Base-by-base conservation (phyloP, 192 early-diverging fungal genomes). In the Thamnidium elegans region DNA sequence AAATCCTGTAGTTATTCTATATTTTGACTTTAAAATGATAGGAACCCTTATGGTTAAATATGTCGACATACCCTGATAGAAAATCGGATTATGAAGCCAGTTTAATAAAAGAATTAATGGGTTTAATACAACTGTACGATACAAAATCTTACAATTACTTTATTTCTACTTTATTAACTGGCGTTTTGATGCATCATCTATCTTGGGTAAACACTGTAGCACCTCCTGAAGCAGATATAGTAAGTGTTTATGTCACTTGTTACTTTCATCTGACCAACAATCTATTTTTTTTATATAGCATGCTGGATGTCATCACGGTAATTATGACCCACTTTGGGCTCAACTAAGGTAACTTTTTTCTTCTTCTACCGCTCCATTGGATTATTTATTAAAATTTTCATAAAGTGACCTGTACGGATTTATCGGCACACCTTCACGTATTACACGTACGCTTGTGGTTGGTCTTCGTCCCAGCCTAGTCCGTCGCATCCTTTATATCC, bases 311-410 rank as follows among this genome's bases (percentile, higher is more conserved):
- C 62, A 70, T 26, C 56, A 70, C 39, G 69, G 69, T 32, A 67
- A 73, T 7, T 84, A 84, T 53, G 82, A 84, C 65, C 82, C 82
- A 4, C 48, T 84, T 8, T 84, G 82, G 82, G 82, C 82, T 21
- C 82, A 84, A 66, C 56, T 84, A 48, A 81, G 75, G 75, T 76
- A 73, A 59, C n/a, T 11, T 9, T 7, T 15, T 5, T 9, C 4
- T 9, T 9, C 1, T 9, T 39, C 2, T 26, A 26, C 26, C 8
- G 15, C 13, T 17, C 4, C n/a, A n/a, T n/a, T n/a, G n/a, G n/a
- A n/a, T n/a, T n/a, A n/a, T n/a, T n/a, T n/a, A n/a, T 19, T 45
- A 21, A 31, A 20, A 9, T 26, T 26, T 26, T 26, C 1, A 32
- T 42, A 17, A 6, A 76, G 82, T 42, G 82, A 84, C 59, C 62